phyloP scores from a whole-genome alignment of 179 eudicot species.

The Spinacia oleracea region DNA sequence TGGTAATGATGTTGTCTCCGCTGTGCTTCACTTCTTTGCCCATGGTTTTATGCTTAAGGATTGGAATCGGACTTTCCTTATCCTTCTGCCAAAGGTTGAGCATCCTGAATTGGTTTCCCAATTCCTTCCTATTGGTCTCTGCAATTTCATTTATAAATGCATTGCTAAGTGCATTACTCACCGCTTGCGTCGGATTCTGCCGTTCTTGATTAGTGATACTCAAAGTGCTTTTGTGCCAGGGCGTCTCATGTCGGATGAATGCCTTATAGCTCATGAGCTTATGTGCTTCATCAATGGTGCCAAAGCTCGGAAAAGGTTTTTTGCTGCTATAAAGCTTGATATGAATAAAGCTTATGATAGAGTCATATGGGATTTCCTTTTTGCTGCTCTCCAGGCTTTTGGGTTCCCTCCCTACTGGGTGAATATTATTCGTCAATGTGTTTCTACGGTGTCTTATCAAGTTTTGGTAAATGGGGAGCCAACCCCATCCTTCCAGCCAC shows the following conservation, averaged over 20 bases:
- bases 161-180: neutral
- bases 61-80: neutral
- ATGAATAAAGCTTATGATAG: neutral
- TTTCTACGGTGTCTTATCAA: neutral
- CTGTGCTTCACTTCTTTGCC: neutral
- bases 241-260: too few relatives aligned
- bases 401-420: too few relatives aligned
- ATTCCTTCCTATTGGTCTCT: neutral
- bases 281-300: too few relatives aligned
- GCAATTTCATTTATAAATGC: neutral
- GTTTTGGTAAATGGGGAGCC: neutral
- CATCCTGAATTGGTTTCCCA: neutral
- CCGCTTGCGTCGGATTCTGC: too few relatives aligned
- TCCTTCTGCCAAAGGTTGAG: neutral
- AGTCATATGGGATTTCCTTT: too few relatives aligned
- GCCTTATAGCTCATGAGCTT: too few relatives aligned
- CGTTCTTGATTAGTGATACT: neutral
- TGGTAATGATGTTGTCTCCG: neutral
- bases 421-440: too few relatives aligned
- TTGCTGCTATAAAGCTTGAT: neutral
- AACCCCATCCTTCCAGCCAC: neutral
- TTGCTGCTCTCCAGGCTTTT: too few relatives aligned
- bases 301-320: rapidly evolving
- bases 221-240: too few relatives aligned
- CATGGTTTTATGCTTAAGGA: neutral